phyloP scores from a whole-genome alignment of 768 basidiomycete species.

The Hericium erinaceus region DNA sequence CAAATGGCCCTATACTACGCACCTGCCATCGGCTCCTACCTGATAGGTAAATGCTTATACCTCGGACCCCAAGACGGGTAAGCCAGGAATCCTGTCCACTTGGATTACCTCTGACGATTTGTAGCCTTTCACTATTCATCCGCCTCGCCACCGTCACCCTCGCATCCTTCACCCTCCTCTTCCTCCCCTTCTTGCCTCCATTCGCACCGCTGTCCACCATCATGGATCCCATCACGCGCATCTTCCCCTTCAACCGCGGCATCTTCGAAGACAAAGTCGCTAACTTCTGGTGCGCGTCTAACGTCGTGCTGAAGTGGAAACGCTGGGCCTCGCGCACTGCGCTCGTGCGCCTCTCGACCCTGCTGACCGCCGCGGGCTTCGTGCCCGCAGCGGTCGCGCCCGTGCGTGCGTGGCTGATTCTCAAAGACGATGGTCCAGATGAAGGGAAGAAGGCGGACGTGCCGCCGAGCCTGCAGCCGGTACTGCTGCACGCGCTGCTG shows the following conservation, averaged over 20 bases:
- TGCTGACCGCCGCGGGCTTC: slow-evolving; percentile 64
- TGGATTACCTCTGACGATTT: too few relatives aligned
- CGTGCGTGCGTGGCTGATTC: slow-evolving; percentile 28
- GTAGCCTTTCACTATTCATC: slow-evolving; percentile 37
- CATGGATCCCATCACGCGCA: slow-evolving; percentile 61
- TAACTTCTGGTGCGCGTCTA: slow-evolving; percentile 94
- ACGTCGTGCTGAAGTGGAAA: slow-evolving; percentile 84
- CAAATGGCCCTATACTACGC: slow-evolving; percentile 96
- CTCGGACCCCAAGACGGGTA: slow-evolving; percentile 68
- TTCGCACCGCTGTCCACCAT: slow-evolving; percentile 40
- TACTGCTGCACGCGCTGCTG: slow-evolving; percentile 76
- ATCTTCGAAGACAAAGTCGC: slow-evolving; percentile 95
- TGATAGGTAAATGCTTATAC: slow-evolving; percentile 83
- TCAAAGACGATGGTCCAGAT: slow-evolving; percentile 12
- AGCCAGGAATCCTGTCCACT: slow-evolving; percentile 11
- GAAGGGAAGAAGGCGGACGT: background rate
- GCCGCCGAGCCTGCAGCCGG: slow-evolving; percentile 46
- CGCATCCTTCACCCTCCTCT: slow-evolving; percentile 57
- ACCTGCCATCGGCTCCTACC: slow-evolving; percentile 84
- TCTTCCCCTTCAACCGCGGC: slow-evolving; percentile 88
- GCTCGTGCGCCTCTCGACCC: slow-evolving; percentile 59
- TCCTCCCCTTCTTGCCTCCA: slow-evolving; percentile 72
- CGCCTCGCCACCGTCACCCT: slow-evolving; percentile 56
- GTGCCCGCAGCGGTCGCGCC: slow-evolving; percentile 46
- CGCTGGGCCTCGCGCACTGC: slow-evolving; percentile 34